Conservation (phyloP, 495 filamentous ascomycete species). For the Chlorociboria aeruginascens region DNA sequence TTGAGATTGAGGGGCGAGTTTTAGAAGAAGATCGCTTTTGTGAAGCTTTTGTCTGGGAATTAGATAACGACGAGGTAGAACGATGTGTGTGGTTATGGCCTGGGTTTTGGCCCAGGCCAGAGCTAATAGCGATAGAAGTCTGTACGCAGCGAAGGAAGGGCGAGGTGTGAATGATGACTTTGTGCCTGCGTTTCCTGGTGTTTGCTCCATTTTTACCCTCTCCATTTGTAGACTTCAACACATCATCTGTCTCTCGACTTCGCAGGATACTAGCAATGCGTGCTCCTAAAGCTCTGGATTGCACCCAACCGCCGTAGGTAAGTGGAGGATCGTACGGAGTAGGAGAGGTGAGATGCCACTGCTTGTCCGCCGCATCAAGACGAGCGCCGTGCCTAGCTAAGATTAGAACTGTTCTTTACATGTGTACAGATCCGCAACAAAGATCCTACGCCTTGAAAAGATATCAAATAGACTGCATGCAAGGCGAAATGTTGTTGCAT, state of each 20-base stretch:
- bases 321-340: slow-evolving; percentile 93
- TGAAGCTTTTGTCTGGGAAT: background rate
- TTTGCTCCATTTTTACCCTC: slow-evolving; percentile 5
- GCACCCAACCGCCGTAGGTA: slow-evolving; percentile 88
- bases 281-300: slow-evolving; percentile 64
- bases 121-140: slow-evolving; percentile 79
- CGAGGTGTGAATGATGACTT: slow-evolving; percentile 78
- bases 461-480: background rate
- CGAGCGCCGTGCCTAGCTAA: slow-evolving; percentile 70
- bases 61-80: background rate
- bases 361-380: slow-evolving; percentile 82
- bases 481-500: background rate
- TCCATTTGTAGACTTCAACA: slow-evolving; percentile 13
- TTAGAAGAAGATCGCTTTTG: slow-evolving; percentile 12
- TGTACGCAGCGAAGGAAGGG: slow-evolving; percentile 90
- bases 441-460: background rate
- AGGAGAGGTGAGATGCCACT: slow-evolving; percentile 91
- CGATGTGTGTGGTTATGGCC: slow-evolving; percentile 7
- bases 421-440: background rate
- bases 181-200: slow-evolving; percentile 45
- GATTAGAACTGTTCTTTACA: background rate
- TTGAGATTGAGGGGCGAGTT: slow-evolving; percentile 4
- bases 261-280: slow-evolving; percentile 67
- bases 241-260: slow-evolving; percentile 25
- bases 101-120: slow-evolving; percentile 66